phyloP scores from a whole-genome alignment of 148 eudicot genomes.

The Cornus kousa region DNA sequence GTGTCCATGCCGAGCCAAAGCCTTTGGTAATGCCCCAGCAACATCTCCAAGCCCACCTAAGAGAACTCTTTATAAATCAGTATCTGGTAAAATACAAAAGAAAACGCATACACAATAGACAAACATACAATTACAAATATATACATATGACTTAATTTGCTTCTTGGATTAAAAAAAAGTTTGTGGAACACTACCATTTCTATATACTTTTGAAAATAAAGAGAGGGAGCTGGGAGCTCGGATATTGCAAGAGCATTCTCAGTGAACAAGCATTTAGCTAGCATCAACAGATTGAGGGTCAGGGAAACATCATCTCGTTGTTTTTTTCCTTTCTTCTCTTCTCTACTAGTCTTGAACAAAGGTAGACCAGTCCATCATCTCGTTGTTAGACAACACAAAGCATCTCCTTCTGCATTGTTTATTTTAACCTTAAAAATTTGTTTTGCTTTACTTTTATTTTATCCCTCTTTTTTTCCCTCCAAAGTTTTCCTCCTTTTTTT shows the following conservation, averaged over 20 bases:
- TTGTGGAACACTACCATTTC: no score
- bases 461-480: neutral
- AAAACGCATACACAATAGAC: neutral
- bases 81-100: neutral
- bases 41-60: conserved; percentile 99
- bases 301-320: neutral
- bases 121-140: neutral
- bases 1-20: conserved; percentile 97
- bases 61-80: conserved; percentile 24
- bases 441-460: no score
- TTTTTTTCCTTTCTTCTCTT: no score
- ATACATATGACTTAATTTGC: neutral
- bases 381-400: neutral
- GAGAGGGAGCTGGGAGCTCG: no score
- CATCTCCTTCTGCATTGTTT: neutral
- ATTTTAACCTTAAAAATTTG: neutral
- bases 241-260: no score
- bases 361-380: neutral
- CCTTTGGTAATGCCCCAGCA: conserved; percentile 98
- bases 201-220: no score
- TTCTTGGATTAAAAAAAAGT: no score
- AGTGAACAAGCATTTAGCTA: neutral
- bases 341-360: no score
- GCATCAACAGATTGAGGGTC: neutral
- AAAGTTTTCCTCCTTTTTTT: neutral